Evolutionary conservation across 805 yeast genomes (phyloP), one percentile per base, ranked within the genome.

Genomic region (Saitoella complicata): DNA sequence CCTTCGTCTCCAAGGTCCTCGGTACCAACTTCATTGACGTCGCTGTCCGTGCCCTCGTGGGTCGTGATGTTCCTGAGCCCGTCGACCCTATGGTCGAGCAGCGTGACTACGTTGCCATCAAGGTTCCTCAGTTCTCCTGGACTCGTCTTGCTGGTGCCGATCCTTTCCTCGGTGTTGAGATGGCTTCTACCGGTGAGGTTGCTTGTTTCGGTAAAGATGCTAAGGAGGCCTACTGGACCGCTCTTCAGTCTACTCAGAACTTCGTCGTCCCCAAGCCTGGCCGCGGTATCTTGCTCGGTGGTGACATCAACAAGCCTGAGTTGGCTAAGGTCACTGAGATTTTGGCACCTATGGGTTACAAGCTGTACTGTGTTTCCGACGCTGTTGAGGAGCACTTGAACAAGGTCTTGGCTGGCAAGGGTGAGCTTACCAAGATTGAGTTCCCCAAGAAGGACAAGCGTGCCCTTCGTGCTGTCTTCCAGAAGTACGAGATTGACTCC

Each of bases 151-250:
- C 95, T 41, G 97, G 97, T 55, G 97, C 97, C 45, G 97, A 88
- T 63, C 97, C 97, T 44, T 86, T 88, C 49, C 71, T 88, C 53
- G 97, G 97, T 68, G 97, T 88, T 52, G 97, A 88, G 68, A 88
- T 88, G 97, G 95, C 97, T 12, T 88, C 96, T 32, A 88, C 97
- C 50, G 97, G 97, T 72, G 97, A 86, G 65, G 96, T 87, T 59
- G 99, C 99, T 42, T 76, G 93, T 51, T 88, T 91, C 60, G 99
- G 98, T 58, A 85, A 73, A 59, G 80, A 87, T 71, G 88, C 88
- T 66, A 87, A 86, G 60, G 98, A 93, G 69, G 98, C 98, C 21
- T 91, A 91, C 69, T 91, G 97, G 97, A 80, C 96, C 39, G 80
- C 97, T 10, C 76, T 88, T 56, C 96, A 91, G 71, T 75, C 95